A percentile compares a stretch with the other conserved stretches of the same genome.
Conservation (phyloP, 1,284 basidiomycete genomes). For the Boletus calvinii region DNA sequence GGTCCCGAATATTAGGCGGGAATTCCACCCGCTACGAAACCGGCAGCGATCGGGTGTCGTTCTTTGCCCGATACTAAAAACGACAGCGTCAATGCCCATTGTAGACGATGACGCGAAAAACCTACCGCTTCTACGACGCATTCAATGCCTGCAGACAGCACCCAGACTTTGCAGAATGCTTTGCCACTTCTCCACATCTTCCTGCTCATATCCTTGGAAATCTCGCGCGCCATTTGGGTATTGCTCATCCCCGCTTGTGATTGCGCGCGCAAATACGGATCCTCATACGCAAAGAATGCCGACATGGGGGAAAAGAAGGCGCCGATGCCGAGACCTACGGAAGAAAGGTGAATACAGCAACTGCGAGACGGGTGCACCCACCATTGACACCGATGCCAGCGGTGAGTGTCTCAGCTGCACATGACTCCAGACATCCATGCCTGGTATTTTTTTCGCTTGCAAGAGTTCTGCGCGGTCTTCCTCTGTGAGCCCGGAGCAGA, state of each 20-base stretch:
- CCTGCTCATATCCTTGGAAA: slow-evolving; percentile 94
- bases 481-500: slow-evolving; percentile 63
- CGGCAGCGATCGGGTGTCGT: slow-evolving; percentile 77
- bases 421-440: slow-evolving; percentile 77
- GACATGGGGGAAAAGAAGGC: slow-evolving; percentile 98
- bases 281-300: slow-evolving; percentile 92
- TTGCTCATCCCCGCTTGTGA: slow-evolving; percentile 59
- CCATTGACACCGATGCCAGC: slow-evolving; percentile 82
- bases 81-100: slow-evolving; percentile 7
- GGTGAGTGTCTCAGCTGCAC: slow-evolving; percentile 76
- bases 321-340: slow-evolving; percentile 85
- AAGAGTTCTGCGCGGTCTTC: slow-evolving; percentile 70
- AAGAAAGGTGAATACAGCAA: not conserved
- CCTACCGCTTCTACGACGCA: slow-evolving; percentile 94
- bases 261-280: slow-evolving; percentile 78
- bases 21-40: slow-evolving; percentile 76
- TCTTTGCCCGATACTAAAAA: slow-evolving; percentile 88
- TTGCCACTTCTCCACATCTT: slow-evolving; percentile 91
- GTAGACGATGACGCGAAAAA: slow-evolving; percentile 23
- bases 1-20: slow-evolving; percentile 86
- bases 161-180: slow-evolving; percentile 94
- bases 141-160: slow-evolving; percentile 90
- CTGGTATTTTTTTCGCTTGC: slow-evolving; percentile 74
- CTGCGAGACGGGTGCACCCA: slow-evolving; percentile 45
- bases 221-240: slow-evolving; percentile 78